Evolutionary conservation across 208 protist genomes (phyloP).

Genomic region (Leishmania aethiopica): DNA sequence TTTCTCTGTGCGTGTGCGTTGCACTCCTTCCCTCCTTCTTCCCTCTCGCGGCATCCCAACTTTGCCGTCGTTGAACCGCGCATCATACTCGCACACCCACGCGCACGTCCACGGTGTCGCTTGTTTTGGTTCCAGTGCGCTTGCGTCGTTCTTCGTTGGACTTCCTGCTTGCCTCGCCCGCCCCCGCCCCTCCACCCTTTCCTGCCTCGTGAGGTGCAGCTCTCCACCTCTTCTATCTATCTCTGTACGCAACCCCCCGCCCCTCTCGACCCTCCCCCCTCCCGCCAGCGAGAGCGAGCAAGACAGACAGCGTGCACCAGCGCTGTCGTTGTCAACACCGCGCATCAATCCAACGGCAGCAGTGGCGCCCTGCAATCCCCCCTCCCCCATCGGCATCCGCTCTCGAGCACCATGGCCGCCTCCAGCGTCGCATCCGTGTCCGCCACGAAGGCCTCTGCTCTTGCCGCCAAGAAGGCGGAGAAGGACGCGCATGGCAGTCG

Average conservation of each 20-base stretch:
- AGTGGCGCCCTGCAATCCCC: not conserved
- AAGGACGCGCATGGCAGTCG: constrained; percentile 5
- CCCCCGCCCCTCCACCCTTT: not conserved
- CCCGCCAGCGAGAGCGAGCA: not conserved
- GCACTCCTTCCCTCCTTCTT: not conserved
- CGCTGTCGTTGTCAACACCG: not conserved
- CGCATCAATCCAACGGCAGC: not conserved
- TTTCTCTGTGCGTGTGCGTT: not conserved
- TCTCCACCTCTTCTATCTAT: not conserved
- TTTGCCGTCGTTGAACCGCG: not conserved
- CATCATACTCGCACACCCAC: not conserved
- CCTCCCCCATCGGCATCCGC: not conserved
- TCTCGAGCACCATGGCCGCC: not conserved
- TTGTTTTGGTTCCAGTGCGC: not conserved
- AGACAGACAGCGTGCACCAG: not conserved
- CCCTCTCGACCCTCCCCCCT: not conserved
- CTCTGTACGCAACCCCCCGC: not conserved
- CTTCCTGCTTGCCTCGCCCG: not conserved
- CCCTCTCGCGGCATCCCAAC: not conserved
- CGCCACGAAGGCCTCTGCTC: constrained; percentile 19
- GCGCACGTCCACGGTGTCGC: not conserved
- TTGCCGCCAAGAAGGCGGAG: constrained; percentile 10
- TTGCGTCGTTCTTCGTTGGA: not conserved
- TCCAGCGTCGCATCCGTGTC: constrained; percentile 5
- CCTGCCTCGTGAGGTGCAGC: not conserved